Base-by-base conservation (phyloP, 169 alveolate genomes). In the Amoebophrya sp. region DNA sequence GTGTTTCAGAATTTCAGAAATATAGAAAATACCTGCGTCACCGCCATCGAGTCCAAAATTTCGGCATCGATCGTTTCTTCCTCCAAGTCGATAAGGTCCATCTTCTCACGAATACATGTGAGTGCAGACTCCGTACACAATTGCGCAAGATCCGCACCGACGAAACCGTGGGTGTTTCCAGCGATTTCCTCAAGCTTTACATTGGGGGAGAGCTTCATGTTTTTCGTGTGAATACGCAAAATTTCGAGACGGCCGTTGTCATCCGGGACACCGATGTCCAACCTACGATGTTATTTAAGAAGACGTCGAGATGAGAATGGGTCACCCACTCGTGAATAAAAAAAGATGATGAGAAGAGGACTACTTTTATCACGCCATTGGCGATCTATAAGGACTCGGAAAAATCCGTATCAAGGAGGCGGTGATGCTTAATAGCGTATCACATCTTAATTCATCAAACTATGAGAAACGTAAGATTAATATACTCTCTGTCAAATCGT, bases 251-350 rank as follows among this genome's bases (percentile, higher is more conserved):
- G 96, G n/a, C 99, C 99, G 90, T 98, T 98, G 96, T 98, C 99
- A 95, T 98, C 99, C 12, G 99, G 99, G 38, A 98, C 99, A 29
- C 99, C 99, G 91, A 98, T 98, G 95, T 98, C 99, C 89, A 98
- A 97, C 96, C 98, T 99, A 91, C 99, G 96, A n/a, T n/a, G n/a
- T n/a, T n/a, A n/a, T n/a, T n/a, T n/a, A n/a, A n/a, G n/a, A n/a
- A n/a, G n/a, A n/a, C n/a, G n/a, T n/a, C n/a, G n/a, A n/a, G n/a
- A n/a, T n/a, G n/a, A n/a, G n/a, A n/a, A n/a, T n/a, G n/a, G n/a
- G n/a, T n/a, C n/a, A n/a, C n/a, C n/a, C n/a, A n/a, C n/a, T n/a
- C n/a, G n/a, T n/a, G n/a, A n/a, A n/a, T n/a, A n/a, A n/a, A n/a
- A n/a, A n/a, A n/a, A n/a, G n/a, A n/a, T n/a, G n/a, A n/a, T n/a